phyloP scores from a whole-genome alignment of 257 asterid species.

The Solanum sejunctum region DNA sequence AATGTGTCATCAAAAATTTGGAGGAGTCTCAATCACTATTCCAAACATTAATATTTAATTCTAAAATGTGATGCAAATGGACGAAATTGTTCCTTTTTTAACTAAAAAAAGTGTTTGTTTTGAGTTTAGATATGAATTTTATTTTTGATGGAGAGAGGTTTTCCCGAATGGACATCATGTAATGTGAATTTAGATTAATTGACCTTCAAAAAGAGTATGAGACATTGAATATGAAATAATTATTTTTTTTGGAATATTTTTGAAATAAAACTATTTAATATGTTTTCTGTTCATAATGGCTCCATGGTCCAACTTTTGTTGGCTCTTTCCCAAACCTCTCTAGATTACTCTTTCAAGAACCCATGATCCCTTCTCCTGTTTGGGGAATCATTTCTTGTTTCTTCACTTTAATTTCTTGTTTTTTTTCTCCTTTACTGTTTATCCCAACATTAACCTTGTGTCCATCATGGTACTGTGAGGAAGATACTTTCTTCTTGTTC shows the following conservation, averaged over 20 bases:
- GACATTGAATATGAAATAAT: too few species aligned
- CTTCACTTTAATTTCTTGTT: background rate
- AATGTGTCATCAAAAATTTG: background rate
- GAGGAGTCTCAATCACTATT: conserved; percentile 4
- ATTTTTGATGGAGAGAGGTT: too few species aligned
- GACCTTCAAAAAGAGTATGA: accelerated
- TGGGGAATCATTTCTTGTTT: conserved; percentile 4
- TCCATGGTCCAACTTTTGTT: conserved; percentile 46
- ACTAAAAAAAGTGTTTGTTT: background rate
- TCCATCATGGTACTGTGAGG: background rate
- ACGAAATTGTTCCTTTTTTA: background rate
- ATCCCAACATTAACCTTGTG: background rate
- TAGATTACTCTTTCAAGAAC: conserved; percentile 1
- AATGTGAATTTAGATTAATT: background rate
- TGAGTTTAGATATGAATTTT: background rate
- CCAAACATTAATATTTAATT: background rate
- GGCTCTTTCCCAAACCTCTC: background rate
- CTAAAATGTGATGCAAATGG: background rate
- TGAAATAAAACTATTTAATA: background rate
- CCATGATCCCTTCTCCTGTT: background rate
- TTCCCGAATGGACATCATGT: too few species aligned
- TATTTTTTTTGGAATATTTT: too few species aligned
- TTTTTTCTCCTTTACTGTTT: background rate
- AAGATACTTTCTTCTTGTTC: background rate
- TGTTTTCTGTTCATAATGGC: conserved; percentile 35